Evolutionary conservation across 2,329 filamentous ascomycete genomes (phyloP).

Genomic region (Alternaria postmessia): DNA sequence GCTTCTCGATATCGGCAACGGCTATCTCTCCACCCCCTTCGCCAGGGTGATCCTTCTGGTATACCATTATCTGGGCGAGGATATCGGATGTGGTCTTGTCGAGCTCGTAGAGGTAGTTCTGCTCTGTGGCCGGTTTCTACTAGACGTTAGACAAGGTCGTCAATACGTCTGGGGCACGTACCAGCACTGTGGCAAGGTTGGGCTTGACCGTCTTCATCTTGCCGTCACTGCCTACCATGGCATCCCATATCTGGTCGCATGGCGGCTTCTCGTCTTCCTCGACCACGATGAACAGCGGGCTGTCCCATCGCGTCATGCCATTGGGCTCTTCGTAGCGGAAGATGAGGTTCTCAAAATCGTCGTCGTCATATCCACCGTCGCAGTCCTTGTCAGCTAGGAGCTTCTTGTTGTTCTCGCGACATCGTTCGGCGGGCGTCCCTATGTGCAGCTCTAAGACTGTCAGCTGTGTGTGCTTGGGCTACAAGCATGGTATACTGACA

Average conservation of each 20-base stretch:
- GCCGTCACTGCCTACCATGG: constrained; percentile 68
- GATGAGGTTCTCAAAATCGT: constrained; percentile 80
- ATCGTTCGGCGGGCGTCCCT: constrained; percentile 64
- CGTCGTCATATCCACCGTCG: constrained; percentile 60
- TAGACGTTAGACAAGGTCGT: constrained; percentile 5
- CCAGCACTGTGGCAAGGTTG: constrained; percentile 76
- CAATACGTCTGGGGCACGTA: constrained; percentile 29
- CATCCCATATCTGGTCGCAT: constrained; percentile 77
- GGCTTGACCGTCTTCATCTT: constrained; percentile 72
- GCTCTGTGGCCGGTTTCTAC: constrained; percentile 66
- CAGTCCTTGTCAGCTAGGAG: constrained; percentile 56
- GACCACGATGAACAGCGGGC: constrained; percentile 79
- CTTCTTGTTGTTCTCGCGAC: constrained; percentile 66
- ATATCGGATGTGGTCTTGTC: constrained; percentile 82
- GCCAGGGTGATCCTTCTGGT: constrained; percentile 69
- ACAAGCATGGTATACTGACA: constrained; percentile 54
- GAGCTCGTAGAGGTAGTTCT: constrained; percentile 80
- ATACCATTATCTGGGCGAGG: constrained; percentile 72
- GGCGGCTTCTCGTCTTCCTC: constrained; percentile 76
- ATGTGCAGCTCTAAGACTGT: constrained; percentile 62
- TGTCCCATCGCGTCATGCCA: constrained; percentile 84
- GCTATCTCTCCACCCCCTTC: constrained; percentile 68
- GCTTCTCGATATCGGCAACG: constrained; percentile 62
- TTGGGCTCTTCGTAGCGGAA: constrained; percentile 89
- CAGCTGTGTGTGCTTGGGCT: constrained; percentile 27